Conservation (phyloP, 148 eudicot species). For the Beta vulgaris region DNA sequence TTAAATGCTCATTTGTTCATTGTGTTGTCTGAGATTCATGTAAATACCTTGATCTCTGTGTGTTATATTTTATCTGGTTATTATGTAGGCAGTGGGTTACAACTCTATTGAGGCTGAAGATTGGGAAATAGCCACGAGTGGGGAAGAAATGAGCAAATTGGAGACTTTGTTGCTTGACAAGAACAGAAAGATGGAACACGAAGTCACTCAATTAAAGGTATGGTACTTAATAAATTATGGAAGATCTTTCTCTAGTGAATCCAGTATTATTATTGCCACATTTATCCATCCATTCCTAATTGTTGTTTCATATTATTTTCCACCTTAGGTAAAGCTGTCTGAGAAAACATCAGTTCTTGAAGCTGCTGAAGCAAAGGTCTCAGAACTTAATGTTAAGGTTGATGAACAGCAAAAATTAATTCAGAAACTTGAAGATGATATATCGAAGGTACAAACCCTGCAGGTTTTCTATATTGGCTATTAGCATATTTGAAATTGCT, state of each 20-base stretch:
- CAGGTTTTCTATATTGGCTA: conserved; percentile 7
- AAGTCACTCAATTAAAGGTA: conserved; percentile 92
- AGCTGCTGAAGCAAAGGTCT: conserved; percentile 73
- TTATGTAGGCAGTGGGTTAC: conserved; percentile 91
- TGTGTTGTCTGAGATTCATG: conserved; percentile 7
- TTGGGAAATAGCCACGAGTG: conserved; percentile 98
- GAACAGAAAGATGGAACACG: conserved; percentile 98
- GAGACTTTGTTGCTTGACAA: conserved; percentile 96
- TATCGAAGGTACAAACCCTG: conserved; percentile 60
- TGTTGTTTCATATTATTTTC: background rate
- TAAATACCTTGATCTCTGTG: background rate
- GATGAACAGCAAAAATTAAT: conserved; percentile 80
- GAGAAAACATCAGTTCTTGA: conserved; percentile 76
- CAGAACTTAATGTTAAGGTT: conserved; percentile 61
- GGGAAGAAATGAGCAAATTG: conserved; percentile 98
- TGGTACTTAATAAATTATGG: background rate
- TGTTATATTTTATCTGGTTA: conserved; percentile 9
- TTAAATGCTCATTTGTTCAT: background rate
- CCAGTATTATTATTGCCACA: conserved; percentile 6
- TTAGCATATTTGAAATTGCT: background rate
- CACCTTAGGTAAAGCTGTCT: conserved; percentile 72
- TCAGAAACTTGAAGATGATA: conserved; percentile 99
- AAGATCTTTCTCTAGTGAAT: background rate
- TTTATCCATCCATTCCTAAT: background rate
- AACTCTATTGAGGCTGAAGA: conserved; percentile 99